Evolutionary conservation across 306 rosid species (phyloP), one percentile per base, ranked within the genome.

Genomic region (Trifolium subterraneum): DNA sequence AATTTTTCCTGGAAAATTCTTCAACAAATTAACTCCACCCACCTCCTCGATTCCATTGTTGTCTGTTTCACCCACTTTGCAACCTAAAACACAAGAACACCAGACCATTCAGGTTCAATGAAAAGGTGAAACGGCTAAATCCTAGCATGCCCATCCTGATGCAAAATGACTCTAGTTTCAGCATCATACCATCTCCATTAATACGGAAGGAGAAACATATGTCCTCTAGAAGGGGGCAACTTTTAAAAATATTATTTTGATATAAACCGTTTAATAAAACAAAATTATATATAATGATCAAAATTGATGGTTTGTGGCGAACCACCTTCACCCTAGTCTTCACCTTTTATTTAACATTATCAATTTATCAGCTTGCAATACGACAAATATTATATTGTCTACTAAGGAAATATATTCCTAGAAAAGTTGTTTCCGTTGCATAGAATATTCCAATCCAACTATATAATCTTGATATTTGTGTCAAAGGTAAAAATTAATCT

Each of bases 361-460:
- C n/a, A n/a, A n/a, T n/a, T n/a, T n/a, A n/a, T 35, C 23, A 19
- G 29, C 56, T 38, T 60, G 20, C 16, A 52, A 39, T 51, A 15
- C 14, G 13, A 20, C 70, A 42, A 31, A 75, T 70, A 68, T 68
- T 52, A 9, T 52, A 18, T 18, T 69, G 14, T 69, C 12, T 48
- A 62, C 73, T 52, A 39, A 25, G 74, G 81, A 81, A 55, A 55
- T 10, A 41, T 72, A 15, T 45, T 22, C 45, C 48, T 61, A 47
- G 38, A 10, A 47, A 54, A 47, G 41, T 59, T 71, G 52, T 71
- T 51, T 64, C 15, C 45, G 65, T 19, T 76, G 29, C 63, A 9
- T 19, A 68, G n/a, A n/a, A 58, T 67, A 74, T 63, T 22, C 47
- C 60, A 63, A 63, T 14, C 15, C 2, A 36, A 36, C 15, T 44